Conservation (phyloP, 2,329 filamentous ascomycete genomes). For the Sclerotinia nivalis region DNA sequence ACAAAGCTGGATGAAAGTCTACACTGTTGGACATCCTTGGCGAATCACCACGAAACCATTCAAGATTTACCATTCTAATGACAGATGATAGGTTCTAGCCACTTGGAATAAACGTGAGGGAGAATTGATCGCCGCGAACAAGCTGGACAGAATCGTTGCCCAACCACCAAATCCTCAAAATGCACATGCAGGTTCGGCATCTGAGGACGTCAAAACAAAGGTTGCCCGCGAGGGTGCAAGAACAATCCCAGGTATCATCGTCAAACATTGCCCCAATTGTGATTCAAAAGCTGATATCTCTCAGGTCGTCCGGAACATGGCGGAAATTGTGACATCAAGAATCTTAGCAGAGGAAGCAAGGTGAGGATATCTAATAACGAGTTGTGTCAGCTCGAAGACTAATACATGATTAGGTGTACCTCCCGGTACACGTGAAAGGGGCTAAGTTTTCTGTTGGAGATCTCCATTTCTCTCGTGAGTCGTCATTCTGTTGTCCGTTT, state of each 20-base stretch:
- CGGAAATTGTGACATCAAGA: conserved; percentile 91
- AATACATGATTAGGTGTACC: conserved; percentile 67
- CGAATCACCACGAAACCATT: neutral
- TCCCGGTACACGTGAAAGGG: conserved; percentile 82
- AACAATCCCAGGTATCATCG: conserved; percentile 67
- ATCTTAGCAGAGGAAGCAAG: conserved; percentile 66
- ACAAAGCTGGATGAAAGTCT: neutral
- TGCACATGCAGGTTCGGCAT: conserved; percentile 69
- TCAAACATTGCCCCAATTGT: neutral
- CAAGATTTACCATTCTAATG: neutral
- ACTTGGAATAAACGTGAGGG: conserved; percentile 84
- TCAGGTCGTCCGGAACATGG: conserved; percentile 50
- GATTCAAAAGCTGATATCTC: conserved; percentile 12
- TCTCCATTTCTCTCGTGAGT: conserved; percentile 53
- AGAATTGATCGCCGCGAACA: conserved; percentile 71
- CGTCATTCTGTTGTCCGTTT: neutral
- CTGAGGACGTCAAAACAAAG: conserved; percentile 59
- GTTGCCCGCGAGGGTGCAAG: conserved; percentile 77
- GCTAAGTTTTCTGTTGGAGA: conserved; percentile 92
- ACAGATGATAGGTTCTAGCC: conserved; percentile 55
- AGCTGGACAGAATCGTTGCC: conserved; percentile 71
- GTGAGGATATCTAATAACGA: neutral
- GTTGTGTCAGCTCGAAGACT: neutral
- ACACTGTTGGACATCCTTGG: neutral
- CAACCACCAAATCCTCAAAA: conserved; percentile 72